These are phyloP conservation scores for Suillus luteus DNA, from an alignment of 768 basidiomycete species.

Conservation along the genomic window DNA sequence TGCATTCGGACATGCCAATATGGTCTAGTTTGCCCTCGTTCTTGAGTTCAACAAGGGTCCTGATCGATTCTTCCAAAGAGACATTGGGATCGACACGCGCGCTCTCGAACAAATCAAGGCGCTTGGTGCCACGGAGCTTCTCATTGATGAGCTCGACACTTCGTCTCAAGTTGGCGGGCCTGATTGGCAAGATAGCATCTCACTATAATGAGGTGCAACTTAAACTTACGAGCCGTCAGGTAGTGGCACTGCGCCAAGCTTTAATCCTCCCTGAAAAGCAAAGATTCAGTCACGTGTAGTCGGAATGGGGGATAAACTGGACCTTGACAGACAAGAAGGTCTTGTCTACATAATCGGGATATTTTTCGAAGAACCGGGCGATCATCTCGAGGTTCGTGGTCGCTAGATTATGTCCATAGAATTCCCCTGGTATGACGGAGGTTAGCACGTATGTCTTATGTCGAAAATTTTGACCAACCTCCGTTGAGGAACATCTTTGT, in stretches of 20 bases:
- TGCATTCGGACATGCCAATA: slow-evolving; percentile 61
- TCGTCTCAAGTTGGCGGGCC: slow-evolving; percentile 44
- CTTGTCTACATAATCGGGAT: slow-evolving; percentile 37
- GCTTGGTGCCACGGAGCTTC: slow-evolving; percentile 51
- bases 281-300: background rate
- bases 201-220: background rate
- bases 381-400: slow-evolving; percentile 53
- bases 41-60: slow-evolving; percentile 44
- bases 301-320: background rate
- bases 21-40: slow-evolving; percentile 42
- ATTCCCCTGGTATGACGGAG: slow-evolving; percentile 41
- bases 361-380: slow-evolving; percentile 48
- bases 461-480: slow-evolving; percentile 30
- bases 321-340: slow-evolving; percentile 40
- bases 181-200: slow-evolving; percentile 19
- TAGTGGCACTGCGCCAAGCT: background rate
- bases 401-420: slow-evolving; percentile 50
- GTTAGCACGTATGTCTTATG: background rate
- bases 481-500: slow-evolving; percentile 54
- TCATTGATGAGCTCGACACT: slow-evolving; percentile 49
- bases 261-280: slow-evolving; percentile 24
- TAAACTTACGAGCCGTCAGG: slow-evolving; percentile 21
- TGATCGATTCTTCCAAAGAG: slow-evolving; percentile 48
- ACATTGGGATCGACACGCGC: slow-evolving; percentile 48
- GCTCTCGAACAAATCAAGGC: slow-evolving; percentile 60